phyloP scores from a whole-genome alignment of 495 filamentous ascomycete species.

The Aspergillus conjunctus region DNA sequence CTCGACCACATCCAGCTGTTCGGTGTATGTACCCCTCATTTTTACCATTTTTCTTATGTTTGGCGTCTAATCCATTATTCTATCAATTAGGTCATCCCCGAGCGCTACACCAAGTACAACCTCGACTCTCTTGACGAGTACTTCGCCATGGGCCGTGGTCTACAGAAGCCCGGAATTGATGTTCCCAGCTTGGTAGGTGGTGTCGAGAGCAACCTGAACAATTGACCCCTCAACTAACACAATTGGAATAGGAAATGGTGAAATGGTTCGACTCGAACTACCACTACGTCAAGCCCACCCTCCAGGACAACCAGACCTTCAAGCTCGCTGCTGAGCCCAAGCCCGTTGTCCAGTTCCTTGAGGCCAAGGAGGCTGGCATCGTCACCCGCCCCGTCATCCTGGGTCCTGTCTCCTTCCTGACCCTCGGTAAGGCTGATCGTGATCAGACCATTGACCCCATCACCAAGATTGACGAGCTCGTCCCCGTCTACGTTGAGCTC shows the following conservation, averaged over 20 bases:
- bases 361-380: constrained; percentile 96
- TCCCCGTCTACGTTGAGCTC: constrained; percentile 91
- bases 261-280: constrained; percentile 99
- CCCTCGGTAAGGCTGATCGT: constrained; percentile 95
- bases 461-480: constrained; percentile 82
- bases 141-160: constrained; percentile 99
- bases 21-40: constrained; percentile 62
- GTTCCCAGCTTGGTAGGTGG: constrained; percentile 73
- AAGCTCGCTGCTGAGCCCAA: constrained; percentile 84
- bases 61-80: not conserved
- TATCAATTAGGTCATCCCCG: constrained; percentile 69
- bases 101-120: constrained; percentile 83
- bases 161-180: constrained; percentile 86
- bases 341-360: constrained; percentile 88
- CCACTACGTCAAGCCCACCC: constrained; percentile 99
- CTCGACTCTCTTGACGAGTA: constrained; percentile 90
- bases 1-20: constrained; percentile 99
- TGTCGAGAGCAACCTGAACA: not conserved
- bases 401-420: constrained; percentile 94
- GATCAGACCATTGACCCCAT: constrained; percentile 89
- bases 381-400: constrained; percentile 90
- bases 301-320: constrained; percentile 95
- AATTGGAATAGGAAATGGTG: constrained; percentile 78
- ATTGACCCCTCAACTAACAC: constrained; percentile 2
- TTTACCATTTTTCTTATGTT: not conserved